A percentile compares a stretch with the other conserved stretches of the same genome.
Evolutionary conservation across 768 basidiomycete species (phyloP).

Genomic region (Boletus rex-veris): DNA sequence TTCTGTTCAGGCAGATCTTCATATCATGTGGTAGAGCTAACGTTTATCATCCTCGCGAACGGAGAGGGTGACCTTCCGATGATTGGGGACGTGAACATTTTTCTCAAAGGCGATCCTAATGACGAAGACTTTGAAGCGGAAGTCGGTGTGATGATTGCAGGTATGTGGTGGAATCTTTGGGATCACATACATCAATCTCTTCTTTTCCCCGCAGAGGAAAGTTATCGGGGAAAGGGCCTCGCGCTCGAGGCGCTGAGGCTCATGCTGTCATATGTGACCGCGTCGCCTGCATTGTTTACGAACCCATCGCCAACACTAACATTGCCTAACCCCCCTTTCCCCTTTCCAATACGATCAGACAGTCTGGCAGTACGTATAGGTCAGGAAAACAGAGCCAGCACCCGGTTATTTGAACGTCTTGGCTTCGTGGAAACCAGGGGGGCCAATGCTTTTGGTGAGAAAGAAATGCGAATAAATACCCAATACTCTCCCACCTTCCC

Average conservation of each 20-base stretch:
- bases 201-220: slow-evolving; percentile 44
- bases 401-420: slow-evolving; percentile 68
- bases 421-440: slow-evolving; percentile 69
- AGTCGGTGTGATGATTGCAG: slow-evolving; percentile 91
- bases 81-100: slow-evolving; percentile 93
- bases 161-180: slow-evolving; percentile 31
- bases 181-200: neutral
- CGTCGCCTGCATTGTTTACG: slow-evolving; percentile 26
- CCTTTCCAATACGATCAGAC: slow-evolving; percentile 42
- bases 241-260: slow-evolving; percentile 62
- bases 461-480: slow-evolving; percentile 76
- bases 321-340: slow-evolving; percentile 31
- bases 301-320: slow-evolving; percentile 9
- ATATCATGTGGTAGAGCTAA: slow-evolving; percentile 54
- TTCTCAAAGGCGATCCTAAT: slow-evolving; percentile 56
- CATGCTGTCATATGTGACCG: slow-evolving; percentile 67
- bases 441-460: slow-evolving; percentile 75
- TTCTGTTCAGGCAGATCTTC: neutral
- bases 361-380: slow-evolving; percentile 70
- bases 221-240: slow-evolving; percentile 65
- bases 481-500: too few relatives aligned
- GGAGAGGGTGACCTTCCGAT: slow-evolving; percentile 45
- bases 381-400: slow-evolving; percentile 63
- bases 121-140: slow-evolving; percentile 65
- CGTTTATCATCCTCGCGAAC: slow-evolving; percentile 78